Evolutionary conservation across 257 asterid genomes (phyloP), one percentile per base, ranked within the genome.

Genomic region (Scutellaria baicalensis): DNA sequence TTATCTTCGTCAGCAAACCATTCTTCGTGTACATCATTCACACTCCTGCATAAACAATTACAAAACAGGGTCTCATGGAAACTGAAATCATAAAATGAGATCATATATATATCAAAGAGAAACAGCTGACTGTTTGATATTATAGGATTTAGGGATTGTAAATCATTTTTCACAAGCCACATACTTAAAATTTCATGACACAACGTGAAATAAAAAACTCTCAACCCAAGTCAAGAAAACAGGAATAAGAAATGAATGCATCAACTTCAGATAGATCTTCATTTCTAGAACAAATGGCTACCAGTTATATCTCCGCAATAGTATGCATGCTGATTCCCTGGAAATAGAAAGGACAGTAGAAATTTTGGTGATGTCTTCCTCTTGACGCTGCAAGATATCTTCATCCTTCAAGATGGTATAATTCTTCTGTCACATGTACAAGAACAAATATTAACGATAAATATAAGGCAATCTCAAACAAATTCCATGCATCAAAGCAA

Each of bases 1-100:
- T 80, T 77, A 71, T 88, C 96, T 78, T 92, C 98, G 33, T 88
- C 87, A 18, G 93, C 88, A 78, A 92, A 92, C 98, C 98, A 92
- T 77, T 79, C 89, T 66, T 92, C 98, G 21, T 92, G 96, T 66
- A 92, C 98, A 68, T 86, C 78, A 80, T 79, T 92, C 74, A 86
- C 96, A 78, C 86, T 88, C 98, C 98, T 92, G 69, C 58, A 75
- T 59, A 45, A 75, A 59, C 56, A 73, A 72, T 40, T 57, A 70
- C 14, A 61, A 42, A 64, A 58, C 45, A 12, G 16, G 45, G 17
- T 54, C 31, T 61, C 43, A 56, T n/a, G 56, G 59, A 58, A 56
- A 69, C 39, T 60, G 62, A 57, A 70, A 59, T 42, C 44, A 58
- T n/a, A 39, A 13, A 50, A 78, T 2, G 42, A 59, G 8, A 59